Conservation (phyloP, 768 basidiomycete genomes). For the Roridomyces roridus region DNA sequence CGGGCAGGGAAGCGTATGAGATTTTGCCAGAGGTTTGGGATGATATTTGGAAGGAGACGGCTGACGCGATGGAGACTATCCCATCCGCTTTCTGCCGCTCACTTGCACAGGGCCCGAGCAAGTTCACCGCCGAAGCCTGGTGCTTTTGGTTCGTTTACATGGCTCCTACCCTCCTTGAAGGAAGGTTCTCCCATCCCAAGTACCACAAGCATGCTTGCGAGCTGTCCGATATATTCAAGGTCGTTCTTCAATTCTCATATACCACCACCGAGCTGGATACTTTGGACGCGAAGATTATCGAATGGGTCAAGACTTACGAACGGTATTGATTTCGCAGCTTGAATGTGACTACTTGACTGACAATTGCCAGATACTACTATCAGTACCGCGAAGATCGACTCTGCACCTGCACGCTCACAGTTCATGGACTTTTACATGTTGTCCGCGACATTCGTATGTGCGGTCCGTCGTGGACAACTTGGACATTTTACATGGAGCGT, state of each 20-base stretch:
- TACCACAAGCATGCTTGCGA: too few species aligned
- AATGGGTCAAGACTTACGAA: too few species aligned
- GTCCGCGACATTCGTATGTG: conserved; percentile 33
- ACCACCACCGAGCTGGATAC: too few species aligned
- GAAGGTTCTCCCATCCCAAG: too few species aligned
- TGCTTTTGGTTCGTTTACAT: conserved; percentile 46
- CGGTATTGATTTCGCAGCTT: too few species aligned
- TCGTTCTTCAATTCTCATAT: too few species aligned
- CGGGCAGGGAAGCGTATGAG: conserved; percentile 30
- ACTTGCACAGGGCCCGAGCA: conserved; percentile 30
- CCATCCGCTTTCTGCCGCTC: conserved; percentile 38
- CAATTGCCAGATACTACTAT: too few species aligned
- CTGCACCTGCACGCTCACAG: conserved; percentile 34
- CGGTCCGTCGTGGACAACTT: conserved; percentile 41
- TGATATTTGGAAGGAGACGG: conserved; percentile 41
- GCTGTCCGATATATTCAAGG: too few species aligned
- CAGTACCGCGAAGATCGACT: conserved; percentile 33
- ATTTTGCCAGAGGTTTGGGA: conserved; percentile 43
- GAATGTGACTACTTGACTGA: too few species aligned
- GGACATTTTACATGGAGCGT: conserved; percentile 44
- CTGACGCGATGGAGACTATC: conserved; percentile 31
- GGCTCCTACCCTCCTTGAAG: conserved; percentile 41
- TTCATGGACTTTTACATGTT: conserved; percentile 43
- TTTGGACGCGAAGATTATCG: too few species aligned
- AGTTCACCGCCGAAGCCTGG: conserved; percentile 44